Percentiles rank a stretch among this genome's conserved stretches.
Conservation (phyloP, 2,329 filamentous ascomycete species). For the Phialocephala sp. region DNA sequence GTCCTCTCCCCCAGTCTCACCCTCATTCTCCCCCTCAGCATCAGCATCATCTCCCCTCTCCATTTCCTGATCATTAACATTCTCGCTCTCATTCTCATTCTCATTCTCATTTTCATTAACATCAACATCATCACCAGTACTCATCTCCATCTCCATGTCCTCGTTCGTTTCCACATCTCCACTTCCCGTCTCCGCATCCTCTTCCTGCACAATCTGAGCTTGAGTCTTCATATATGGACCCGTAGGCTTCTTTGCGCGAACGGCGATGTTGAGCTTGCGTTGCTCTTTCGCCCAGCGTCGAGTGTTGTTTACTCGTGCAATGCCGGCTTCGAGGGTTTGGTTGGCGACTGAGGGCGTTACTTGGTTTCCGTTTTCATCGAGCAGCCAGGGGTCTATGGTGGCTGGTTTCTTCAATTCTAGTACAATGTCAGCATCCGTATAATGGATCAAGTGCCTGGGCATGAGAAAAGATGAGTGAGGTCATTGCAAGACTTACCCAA, state of each 20-base stretch:
- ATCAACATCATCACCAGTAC: conserved; percentile 3
- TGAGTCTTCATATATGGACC: conserved; percentile 14
- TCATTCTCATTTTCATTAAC: conserved; percentile 5
- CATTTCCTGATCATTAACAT: background rate
- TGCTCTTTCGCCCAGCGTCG: conserved; percentile 31
- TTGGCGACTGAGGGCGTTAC: conserved; percentile 62
- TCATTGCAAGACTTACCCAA: conserved; percentile 30
- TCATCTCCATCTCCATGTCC: background rate
- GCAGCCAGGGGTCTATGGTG: conserved; percentile 50
- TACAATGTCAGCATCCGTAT: conserved; percentile 15
- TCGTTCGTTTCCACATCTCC: conserved; percentile 5
- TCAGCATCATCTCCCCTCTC: background rate
- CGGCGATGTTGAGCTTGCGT: conserved; percentile 17
- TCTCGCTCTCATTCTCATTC: background rate
- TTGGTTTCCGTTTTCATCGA: conserved; percentile 57
- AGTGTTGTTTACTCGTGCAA: conserved; percentile 34
- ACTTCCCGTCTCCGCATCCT: conserved; percentile 7
- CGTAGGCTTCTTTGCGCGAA: background rate
- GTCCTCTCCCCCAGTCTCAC: background rate
- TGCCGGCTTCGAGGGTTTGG: conserved; percentile 55
- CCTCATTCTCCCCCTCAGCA: background rate
- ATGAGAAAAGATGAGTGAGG: background rate
- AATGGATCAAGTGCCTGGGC: background rate
- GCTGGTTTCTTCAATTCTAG: conserved; percentile 22
- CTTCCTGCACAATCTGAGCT: conserved; percentile 6